Evolutionary conservation across 1,284 basidiomycete species (phyloP), one percentile per base, ranked within the genome.

Genomic region (Trichosporon sp.): DNA sequence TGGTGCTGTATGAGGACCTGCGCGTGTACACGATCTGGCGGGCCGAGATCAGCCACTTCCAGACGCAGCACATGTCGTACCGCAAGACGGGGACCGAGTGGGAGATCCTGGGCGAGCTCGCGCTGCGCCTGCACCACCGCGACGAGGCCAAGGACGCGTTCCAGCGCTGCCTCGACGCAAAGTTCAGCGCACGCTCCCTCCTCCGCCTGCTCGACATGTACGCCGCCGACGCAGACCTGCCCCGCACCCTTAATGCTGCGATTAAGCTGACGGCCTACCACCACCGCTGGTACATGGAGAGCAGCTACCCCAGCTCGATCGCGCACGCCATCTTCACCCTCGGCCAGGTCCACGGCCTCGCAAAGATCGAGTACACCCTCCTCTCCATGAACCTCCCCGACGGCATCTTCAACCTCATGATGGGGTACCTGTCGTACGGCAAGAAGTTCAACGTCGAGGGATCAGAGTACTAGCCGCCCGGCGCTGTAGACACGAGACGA

Each of bases 11-110:
- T 81, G 95, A 98, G 91, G 96, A 99, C 80, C 85, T 99, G 64
- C 90, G 97, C n/a, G 92, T 99, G 12, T 99, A 96, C 90, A 99
- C 97, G 0, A 99, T 99, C 78, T 99, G 97, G 89, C 89, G 96
- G 23, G 96, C 97, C 3, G 97, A 99, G 80, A 91, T 98, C n/a
- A 93, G 94, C 0, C 96, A 99, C 80, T 99, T 97, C 87, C 97
- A 96, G 80, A 94, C 92, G 0, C 96, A 98, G 73, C 81, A 96
- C 75, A 91, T 98, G 72, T 94, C 95, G 0, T 99, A 98, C 80
- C 89, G 92, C 73, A 98, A 98, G 85, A 98, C 96, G 0, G 94
- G 92, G 0, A 86, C 93, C 18, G 96, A 99, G 83, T 99, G 97
- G 96, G 96, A 99, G 85, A 98, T 99, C 64, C 86, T 99, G 2